phyloP scores from a whole-genome alignment of 2,329 filamentous ascomycete species.

The Aspergillus hiratsukae region DNA sequence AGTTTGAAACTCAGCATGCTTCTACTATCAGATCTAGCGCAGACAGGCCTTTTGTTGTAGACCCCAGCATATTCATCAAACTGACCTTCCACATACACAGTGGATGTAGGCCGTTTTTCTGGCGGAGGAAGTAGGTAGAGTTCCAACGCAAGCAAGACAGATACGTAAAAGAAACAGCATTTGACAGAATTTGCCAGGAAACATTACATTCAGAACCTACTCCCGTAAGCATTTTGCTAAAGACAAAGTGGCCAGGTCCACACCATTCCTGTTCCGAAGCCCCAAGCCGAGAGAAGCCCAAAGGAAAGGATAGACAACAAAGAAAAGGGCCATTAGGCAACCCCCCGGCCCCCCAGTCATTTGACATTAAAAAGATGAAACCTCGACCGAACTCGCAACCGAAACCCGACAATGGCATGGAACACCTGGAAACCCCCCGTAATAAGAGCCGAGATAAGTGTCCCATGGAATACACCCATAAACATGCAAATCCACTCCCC shows the following conservation, averaged over 20 bases:
- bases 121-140: neutral
- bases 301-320: neutral
- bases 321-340: conserved; percentile 7
- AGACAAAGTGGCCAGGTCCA: neutral
- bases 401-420: conserved; percentile 11
- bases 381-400: conserved; percentile 15
- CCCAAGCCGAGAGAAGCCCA: neutral
- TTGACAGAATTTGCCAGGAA: neutral
- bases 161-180: neutral
- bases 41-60: no score
- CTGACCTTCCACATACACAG: neutral
- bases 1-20: neutral
- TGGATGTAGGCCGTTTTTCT: neutral
- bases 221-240: neutral
- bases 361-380: conserved; percentile 9
- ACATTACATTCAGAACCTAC: neutral
- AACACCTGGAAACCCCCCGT: conserved; percentile 18
- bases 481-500: conserved; percentile 14
- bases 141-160: neutral
- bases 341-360: conserved; percentile 6
- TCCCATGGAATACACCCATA: conserved; percentile 14
- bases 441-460: conserved; percentile 14
- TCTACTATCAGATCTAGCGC: neutral
- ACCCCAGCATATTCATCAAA: no score
- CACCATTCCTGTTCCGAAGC: neutral